Conservation (phyloP, 2,329 filamentous ascomycete species). For the Talaromyces verruculosus region DNA sequence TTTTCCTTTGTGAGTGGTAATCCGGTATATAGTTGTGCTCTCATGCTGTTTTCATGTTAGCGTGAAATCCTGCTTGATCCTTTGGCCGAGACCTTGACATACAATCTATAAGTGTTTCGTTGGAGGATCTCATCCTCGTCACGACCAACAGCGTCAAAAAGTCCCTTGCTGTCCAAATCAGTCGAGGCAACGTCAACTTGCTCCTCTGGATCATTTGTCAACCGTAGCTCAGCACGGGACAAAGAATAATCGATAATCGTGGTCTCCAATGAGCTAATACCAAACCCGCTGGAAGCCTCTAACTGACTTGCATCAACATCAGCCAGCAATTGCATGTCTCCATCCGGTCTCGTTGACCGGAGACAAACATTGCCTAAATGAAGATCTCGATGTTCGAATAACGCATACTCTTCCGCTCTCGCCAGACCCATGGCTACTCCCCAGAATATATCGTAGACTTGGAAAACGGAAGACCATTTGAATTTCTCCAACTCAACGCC, state of each 20-base stretch:
- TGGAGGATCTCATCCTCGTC: conserved; percentile 44
- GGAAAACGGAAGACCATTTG: conserved; percentile 43
- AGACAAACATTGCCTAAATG: conserved; percentile 68
- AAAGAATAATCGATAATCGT: conserved; percentile 69
- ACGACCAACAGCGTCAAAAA: conserved; percentile 44
- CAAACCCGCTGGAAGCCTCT: conserved; percentile 45
- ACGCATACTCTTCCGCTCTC: conserved; percentile 59
- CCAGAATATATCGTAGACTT: conserved; percentile 67
- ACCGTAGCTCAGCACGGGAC: conserved; percentile 56
- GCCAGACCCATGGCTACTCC: conserved; percentile 62
- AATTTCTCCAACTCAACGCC: conserved; percentile 57
- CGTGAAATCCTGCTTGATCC: neutral
- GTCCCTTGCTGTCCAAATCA: conserved; percentile 45
- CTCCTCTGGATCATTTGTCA: conserved; percentile 28
- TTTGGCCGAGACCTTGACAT: conserved; percentile 22
- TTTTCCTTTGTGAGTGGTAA: conserved; percentile 44
- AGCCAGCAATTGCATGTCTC: conserved; percentile 35
- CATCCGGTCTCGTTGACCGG: conserved; percentile 35
- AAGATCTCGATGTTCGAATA: conserved; percentile 66
- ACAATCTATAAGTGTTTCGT: conserved; percentile 46
- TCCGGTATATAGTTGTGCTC: conserved; percentile 44
- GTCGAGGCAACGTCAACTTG: conserved; percentile 39
- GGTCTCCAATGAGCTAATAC: conserved; percentile 58
- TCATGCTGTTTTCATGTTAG: conserved; percentile 35
- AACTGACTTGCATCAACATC: conserved; percentile 33